Conservation (phyloP, 139 green algal species). For the Chlorella vulgaris region DNA sequence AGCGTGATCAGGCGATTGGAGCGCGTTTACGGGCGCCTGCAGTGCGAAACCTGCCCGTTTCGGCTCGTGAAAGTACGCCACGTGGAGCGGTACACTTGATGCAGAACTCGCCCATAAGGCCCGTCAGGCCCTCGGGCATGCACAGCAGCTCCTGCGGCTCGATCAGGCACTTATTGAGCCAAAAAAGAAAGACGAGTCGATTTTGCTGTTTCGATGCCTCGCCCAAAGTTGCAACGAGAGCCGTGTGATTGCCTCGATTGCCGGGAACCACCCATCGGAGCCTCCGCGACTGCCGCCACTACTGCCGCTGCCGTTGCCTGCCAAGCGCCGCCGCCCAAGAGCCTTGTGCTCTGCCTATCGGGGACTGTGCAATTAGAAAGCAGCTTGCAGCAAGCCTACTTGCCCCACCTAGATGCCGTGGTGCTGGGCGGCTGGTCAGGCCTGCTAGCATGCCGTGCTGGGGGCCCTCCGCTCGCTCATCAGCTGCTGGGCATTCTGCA, state of each 20-base stretch:
- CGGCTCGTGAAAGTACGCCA: not conserved
- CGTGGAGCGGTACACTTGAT: not conserved
- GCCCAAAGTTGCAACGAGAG: conserved; percentile 1
- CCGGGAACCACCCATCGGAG: not conserved
- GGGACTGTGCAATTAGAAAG: not conserved
- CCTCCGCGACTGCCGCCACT: not conserved
- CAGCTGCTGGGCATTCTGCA: conserved; percentile 52
- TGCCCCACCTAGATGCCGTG: conserved; percentile 54
- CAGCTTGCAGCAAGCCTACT: not conserved
- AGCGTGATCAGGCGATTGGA: not conserved
- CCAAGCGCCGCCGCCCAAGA: conserved; percentile 64
- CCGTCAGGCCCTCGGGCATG: too few relatives aligned
- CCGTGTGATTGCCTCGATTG: conserved; percentile 45
- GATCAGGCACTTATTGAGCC: too few relatives aligned
- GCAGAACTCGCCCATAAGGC: too few relatives aligned
- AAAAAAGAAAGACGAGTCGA: too few relatives aligned
- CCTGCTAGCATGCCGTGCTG: not conserved
- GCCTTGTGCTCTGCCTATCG: conserved; percentile 49
- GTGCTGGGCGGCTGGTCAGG: conserved; percentile 15
- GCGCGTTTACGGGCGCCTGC: too few relatives aligned
- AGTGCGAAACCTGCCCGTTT: too few relatives aligned
- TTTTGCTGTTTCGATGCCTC: conserved; percentile 43
- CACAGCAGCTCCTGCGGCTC: too few relatives aligned
- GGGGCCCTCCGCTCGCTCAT: conserved; percentile 17
- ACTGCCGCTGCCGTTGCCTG: conserved; percentile 8